Base-by-base conservation (phyloP, 2,329 filamentous ascomycete genomes). In the Penicillium verrucosum region DNA sequence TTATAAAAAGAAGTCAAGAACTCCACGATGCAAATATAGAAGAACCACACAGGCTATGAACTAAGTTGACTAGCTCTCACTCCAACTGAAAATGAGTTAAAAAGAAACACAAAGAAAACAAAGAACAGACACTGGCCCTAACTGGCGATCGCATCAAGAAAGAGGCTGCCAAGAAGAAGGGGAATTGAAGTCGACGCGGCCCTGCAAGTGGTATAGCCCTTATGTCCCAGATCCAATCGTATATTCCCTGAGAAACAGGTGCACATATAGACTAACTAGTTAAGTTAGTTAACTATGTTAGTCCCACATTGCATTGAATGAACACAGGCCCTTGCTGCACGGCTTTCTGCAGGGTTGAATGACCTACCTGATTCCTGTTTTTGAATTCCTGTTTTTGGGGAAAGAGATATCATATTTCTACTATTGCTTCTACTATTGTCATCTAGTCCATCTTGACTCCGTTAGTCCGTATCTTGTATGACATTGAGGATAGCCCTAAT, bases 131-230 rank as follows among this genome's bases (percentile, higher is more conserved):
- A 34, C 5, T 16, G 6, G 10, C 4, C 14, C 7, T 21, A 25
- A 21, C 14, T 40, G 41, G 49, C 21, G 27, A 47, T 47, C 18
- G 8, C 27, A 54, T 41, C 51, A 27, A 38, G 43, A 54, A 54
- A 37, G 16, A n/a, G 43, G 36, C 52, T 43, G 52, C 52, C 52
- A 54, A 54, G 51, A 41, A 41, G 51, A 53, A 53, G 18, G 51
- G 51, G 51, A 38, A 25, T 44, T 30, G 23, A 40, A 40, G 37
- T 36, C 21, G 45, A 50, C 44, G 51, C 23, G 51, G 51, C 37
- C 45, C 27, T 50, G 52, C 45, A 50, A 54, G 32, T 30, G 36
- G 12, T 12, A 38, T 12, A 38, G 18, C 44, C 50, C 42, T 47
- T 4, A n/a, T n/a, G 6, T 27, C 27, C 12, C 12, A 25, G 25